Conservation (phyloP, 1,284 basidiomycete genomes). For the Singerocomus rubriflavus region DNA sequence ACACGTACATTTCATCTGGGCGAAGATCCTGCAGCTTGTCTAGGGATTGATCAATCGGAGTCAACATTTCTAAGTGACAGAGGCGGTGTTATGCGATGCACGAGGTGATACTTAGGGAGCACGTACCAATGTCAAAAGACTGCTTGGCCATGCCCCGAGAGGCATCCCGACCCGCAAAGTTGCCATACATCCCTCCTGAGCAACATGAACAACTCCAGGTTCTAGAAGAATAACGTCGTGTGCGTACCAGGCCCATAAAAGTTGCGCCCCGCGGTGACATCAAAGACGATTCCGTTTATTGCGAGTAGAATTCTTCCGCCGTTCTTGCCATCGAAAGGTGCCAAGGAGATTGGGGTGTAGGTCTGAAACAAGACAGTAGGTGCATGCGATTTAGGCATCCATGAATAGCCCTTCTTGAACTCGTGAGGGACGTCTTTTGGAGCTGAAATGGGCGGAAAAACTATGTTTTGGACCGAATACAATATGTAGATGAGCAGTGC, state of each 20-base stretch:
- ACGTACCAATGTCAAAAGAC: constrained; percentile 83
- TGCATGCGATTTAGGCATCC: constrained; percentile 80
- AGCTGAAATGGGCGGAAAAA: constrained; percentile 60
- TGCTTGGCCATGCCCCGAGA: constrained; percentile 97
- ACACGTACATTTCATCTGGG: constrained; percentile 75
- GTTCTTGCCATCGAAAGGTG: constrained; percentile 65
- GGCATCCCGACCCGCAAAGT: constrained; percentile 93
- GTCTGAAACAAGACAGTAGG: constrained; percentile 72
- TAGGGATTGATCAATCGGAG: constrained; percentile 79
- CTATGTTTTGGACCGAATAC: constrained; percentile 70
- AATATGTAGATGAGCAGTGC: constrained; percentile 74
- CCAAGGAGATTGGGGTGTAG: constrained; percentile 74
- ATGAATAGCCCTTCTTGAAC: constrained; percentile 80
- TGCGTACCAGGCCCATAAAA: constrained; percentile 90
- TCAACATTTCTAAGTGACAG: constrained; percentile 77
- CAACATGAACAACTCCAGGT: not conserved
- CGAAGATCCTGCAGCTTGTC: constrained; percentile 81
- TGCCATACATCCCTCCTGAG: constrained; percentile 88
- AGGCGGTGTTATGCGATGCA: not conserved
- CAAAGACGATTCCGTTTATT: constrained; percentile 87
- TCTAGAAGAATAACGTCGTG: not conserved
- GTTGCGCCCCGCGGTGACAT: constrained; percentile 82
- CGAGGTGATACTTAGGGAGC: not conserved
- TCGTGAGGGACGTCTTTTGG: constrained; percentile 56
- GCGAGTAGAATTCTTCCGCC: constrained; percentile 78